Conservation (phyloP, 495 filamentous ascomycete genomes). For the Podospora appendiculata region DNA sequence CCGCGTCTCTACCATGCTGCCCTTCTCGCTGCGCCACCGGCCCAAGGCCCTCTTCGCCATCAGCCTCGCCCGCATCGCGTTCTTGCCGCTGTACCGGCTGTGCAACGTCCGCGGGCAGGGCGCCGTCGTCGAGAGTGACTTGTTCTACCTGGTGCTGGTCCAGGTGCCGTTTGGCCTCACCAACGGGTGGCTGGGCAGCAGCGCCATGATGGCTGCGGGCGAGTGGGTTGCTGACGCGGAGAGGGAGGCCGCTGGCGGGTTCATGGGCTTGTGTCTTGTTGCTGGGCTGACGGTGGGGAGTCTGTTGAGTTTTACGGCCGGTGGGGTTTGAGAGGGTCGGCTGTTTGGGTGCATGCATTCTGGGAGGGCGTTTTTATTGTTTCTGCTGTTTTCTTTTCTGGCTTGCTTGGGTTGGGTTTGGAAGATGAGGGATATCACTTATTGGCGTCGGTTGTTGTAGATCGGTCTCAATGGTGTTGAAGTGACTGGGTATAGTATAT, state of each 20-base stretch:
- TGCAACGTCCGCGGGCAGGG: slow-evolving; percentile 73
- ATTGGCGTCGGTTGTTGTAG: too few relatives aligned
- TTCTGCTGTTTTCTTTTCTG: not conserved
- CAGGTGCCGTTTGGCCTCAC: slow-evolving; percentile 76
- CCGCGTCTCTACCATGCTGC: slow-evolving; percentile 59
- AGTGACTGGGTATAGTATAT: too few relatives aligned
- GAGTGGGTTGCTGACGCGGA: slow-evolving; percentile 73
- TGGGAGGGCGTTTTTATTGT: not conserved
- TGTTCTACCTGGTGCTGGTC: slow-evolving; percentile 80
- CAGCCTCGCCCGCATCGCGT: slow-evolving; percentile 53
- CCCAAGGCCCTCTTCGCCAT: slow-evolving; percentile 58
- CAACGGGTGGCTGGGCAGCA: slow-evolving; percentile 78
- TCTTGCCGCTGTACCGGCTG: slow-evolving; percentile 79
- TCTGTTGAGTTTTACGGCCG: slow-evolving; percentile 74
- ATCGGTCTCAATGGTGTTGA: too few relatives aligned
- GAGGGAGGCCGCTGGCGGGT: slow-evolving; percentile 81
- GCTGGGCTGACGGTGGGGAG: slow-evolving; percentile 78
- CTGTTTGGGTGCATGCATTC: not conserved
- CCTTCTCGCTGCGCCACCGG: slow-evolving; percentile 49
- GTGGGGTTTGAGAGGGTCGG: slow-evolving; percentile 28
- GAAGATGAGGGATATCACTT: too few relatives aligned
- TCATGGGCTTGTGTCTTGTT: slow-evolving; percentile 87
- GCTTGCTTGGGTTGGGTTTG: too few relatives aligned
- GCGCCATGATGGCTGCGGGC: slow-evolving; percentile 83
- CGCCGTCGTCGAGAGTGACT: slow-evolving; percentile 66